These are phyloP conservation scores for Cubamyces sp. DNA, from an alignment of 768 basidiomycete genomes.

Conservation along the genomic window DNA sequence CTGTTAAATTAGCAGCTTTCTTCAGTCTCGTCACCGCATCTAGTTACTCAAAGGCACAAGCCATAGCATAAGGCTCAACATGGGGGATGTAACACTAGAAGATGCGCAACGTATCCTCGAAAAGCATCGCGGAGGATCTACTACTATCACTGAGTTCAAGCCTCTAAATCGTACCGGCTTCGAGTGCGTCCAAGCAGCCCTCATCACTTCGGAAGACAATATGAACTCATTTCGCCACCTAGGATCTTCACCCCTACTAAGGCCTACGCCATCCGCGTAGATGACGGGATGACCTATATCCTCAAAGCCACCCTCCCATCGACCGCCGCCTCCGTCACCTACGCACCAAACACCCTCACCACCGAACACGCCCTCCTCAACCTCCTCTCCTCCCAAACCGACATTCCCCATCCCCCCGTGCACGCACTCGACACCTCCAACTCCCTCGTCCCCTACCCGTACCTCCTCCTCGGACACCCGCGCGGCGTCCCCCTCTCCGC, in stretches of 20 bases:
- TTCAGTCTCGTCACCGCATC: too few species aligned
- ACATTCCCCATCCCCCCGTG: slow-evolving; percentile 54
- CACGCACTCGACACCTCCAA: slow-evolving; percentile 52
- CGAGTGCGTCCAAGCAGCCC: slow-evolving; percentile 7
- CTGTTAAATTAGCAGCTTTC: neutral
- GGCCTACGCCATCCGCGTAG: slow-evolving; percentile 32
- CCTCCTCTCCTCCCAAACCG: slow-evolving; percentile 33
- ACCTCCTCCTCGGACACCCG: slow-evolving; percentile 53
- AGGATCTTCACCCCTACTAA: slow-evolving; percentile 31
- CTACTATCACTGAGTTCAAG: slow-evolving; percentile 8
- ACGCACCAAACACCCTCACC: slow-evolving; percentile 30
- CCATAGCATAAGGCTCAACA: neutral
- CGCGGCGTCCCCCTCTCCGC: slow-evolving; percentile 40
- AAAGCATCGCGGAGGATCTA: slow-evolving; percentile 7
- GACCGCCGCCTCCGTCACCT: slow-evolving; percentile 2
- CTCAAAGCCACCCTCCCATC: slow-evolving; percentile 24
- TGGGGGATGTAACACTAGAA: slow-evolving; percentile 8
- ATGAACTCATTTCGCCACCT: neutral
- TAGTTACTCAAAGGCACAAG: too few species aligned
- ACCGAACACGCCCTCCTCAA: slow-evolving; percentile 31
- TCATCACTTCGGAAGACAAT: neutral
- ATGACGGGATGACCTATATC: slow-evolving; percentile 28
- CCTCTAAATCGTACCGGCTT: neutral
- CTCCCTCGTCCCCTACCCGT: slow-evolving; percentile 49
- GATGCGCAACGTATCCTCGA: slow-evolving; percentile 13